Conservation (phyloP, 78 protist genomes). For the Polysphondylium violaceum region DNA sequence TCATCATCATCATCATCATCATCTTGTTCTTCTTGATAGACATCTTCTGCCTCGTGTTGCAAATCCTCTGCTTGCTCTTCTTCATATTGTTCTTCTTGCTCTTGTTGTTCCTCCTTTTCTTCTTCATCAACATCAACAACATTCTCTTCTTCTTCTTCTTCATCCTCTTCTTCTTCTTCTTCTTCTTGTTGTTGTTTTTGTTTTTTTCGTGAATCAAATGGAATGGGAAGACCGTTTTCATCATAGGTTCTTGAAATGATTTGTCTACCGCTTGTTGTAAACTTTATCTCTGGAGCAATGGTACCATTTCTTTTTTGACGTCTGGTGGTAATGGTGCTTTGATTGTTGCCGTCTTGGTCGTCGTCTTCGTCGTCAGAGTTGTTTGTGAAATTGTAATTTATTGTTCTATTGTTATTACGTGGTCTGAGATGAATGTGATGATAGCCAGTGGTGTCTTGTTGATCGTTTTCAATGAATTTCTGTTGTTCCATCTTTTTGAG, state of each 20-base stretch:
- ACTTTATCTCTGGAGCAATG: background rate
- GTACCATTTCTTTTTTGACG: background rate
- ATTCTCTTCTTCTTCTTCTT: background rate
- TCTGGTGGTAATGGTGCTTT: background rate
- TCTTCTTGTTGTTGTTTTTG: background rate
- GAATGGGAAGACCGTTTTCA: conserved; percentile 37
- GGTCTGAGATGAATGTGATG: conserved; percentile 6
- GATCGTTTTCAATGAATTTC: background rate
- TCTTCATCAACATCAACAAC: background rate
- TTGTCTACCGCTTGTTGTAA: conserved; percentile 54
- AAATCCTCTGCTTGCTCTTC: too few relatives aligned
- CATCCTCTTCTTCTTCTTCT: background rate
- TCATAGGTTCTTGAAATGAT: background rate
- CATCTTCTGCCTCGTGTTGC: too few relatives aligned
- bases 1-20: too few relatives aligned
- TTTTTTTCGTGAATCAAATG: background rate
- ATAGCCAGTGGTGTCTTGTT: background rate
- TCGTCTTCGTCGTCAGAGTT: background rate
- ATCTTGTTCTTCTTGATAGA: too few relatives aligned
- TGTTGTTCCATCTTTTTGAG: conserved; percentile 2
- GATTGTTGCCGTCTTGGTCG: background rate
- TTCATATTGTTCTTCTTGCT: background rate
- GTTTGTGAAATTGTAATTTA: background rate
- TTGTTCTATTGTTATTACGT: background rate
- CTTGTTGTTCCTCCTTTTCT: background rate